Evolutionary conservation across 495 filamentous ascomycete genomes (phyloP), one percentile per base, ranked within the genome.

Genomic region (Podospora pseudopauciseta): DNA sequence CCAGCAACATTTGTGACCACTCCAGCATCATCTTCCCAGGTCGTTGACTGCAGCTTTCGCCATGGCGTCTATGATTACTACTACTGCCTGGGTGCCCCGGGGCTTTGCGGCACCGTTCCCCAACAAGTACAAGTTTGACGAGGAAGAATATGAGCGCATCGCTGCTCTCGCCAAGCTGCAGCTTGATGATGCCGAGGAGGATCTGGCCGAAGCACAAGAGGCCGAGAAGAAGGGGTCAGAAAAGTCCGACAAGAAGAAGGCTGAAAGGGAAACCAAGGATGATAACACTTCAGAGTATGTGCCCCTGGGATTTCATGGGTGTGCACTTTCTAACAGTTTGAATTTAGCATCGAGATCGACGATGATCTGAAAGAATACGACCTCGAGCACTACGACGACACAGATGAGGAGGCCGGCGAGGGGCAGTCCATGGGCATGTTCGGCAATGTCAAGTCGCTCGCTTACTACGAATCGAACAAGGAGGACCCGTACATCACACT

Each of bases 401-500:
- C 94, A 64, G 89, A 90, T 30, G 86, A 89, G 11, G 86, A 89
- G 19, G 80, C 88, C 49, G 82, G 75, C 60, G 87, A 84, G 56
- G 87, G 83, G 28, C 83, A 90, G 75, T 84, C 88, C 60, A 89
- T 93, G 86, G 90, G 89, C 70, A 96, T 97, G 89, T 97, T 99
- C 77, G 94, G 94, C 67, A 97, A 97, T 70, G 88, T 96, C 72
- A 93, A 93, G 77, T 92, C 91, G 30, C 82, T 99, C 19, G 93
- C 93, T 6, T 99, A 96, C 78, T 92, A 99, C 83, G 85, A 92
- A 69, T 91, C 91, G 39, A 94, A 96, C 76, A 90, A 92, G 73
- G 91, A 94, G 44, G 96, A 99, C 75, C 95, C 95, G 3, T 98
- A 99, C 77, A 96, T 99, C 71, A 96, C 92, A 26, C 84, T 99